Evolutionary conservation across 1,284 basidiomycete species (phyloP).

Genomic region (Schizophyllum amplum): DNA sequence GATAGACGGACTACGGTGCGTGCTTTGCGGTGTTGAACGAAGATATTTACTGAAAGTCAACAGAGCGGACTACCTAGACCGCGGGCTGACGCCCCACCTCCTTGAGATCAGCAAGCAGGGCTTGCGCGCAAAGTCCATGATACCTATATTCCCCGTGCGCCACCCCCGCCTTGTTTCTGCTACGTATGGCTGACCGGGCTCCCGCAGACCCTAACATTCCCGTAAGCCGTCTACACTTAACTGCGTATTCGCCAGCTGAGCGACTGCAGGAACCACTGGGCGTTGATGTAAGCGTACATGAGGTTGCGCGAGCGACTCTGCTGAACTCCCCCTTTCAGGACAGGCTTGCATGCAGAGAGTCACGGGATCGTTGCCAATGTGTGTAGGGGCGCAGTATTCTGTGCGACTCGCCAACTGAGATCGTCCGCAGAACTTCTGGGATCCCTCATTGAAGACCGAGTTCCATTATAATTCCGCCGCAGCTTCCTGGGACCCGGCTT

Average conservation of each 20-base stretch:
- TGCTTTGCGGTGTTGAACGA: constrained; percentile 2
- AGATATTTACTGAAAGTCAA: neutral
- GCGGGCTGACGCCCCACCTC: constrained; percentile 75
- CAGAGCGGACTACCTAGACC: constrained; percentile 79
- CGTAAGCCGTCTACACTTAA: constrained; percentile 39
- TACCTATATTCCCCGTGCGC: constrained; percentile 78
- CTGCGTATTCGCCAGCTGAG: neutral
- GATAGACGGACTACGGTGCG: constrained; percentile 77
- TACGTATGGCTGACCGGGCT: neutral
- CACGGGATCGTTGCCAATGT: constrained; percentile 90
- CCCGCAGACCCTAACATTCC: constrained; percentile 78
- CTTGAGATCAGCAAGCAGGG: constrained; percentile 73
- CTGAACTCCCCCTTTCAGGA: constrained; percentile 38
- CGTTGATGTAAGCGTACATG: constrained; percentile 51
- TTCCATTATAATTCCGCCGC: constrained; percentile 66
- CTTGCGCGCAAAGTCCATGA: constrained; percentile 78
- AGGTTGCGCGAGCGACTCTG: no score
- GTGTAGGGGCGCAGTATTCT: constrained; percentile 15
- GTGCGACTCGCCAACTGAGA: neutral
- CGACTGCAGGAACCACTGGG: constrained; percentile 71
- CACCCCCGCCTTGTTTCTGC: neutral
- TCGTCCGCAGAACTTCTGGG: constrained; percentile 71
- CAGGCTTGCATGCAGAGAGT: constrained; percentile 79
- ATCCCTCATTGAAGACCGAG: constrained; percentile 50
- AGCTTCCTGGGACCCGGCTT: constrained; percentile 56